Conservation (phyloP, 306 rosid species). For the Vachellia pachyceras region DNA sequence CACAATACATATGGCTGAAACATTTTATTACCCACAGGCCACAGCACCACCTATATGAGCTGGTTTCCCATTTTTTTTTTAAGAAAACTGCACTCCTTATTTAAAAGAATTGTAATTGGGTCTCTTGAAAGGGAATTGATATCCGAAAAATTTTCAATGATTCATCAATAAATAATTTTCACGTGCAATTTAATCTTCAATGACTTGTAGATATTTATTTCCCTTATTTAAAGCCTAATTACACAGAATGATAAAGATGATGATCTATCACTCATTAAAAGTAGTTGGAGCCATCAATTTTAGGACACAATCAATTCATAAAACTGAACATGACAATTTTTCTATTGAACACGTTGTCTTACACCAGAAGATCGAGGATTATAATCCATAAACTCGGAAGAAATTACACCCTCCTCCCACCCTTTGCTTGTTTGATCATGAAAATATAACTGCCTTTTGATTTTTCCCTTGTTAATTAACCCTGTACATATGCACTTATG, state of each 20-base stretch:
- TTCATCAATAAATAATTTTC: too few species aligned
- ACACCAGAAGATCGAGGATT: not conserved
- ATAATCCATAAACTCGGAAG: not conserved
- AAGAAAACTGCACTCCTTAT: too few species aligned
- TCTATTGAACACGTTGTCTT: not conserved
- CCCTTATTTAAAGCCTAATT: too few species aligned
- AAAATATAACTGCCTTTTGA: not conserved
- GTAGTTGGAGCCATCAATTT: not conserved
- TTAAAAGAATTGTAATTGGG: too few species aligned
- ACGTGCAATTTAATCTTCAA: too few species aligned
- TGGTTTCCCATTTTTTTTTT: too few species aligned
- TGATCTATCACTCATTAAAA: not conserved
- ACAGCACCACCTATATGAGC: too few species aligned
- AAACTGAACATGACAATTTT: not conserved
- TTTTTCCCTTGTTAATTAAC: not conserved
- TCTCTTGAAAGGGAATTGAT: too few species aligned
- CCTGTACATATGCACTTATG: not conserved
- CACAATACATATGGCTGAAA: too few species aligned
- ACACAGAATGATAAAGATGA: constrained; percentile 8
- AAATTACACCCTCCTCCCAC: not conserved
- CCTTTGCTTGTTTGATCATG: not conserved
- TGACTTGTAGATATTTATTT: too few species aligned
- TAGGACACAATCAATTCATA: not conserved
- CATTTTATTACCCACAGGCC: too few species aligned
- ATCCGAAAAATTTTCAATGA: too few species aligned